Percentiles rank a stretch among this genome's conserved stretches.
These are phyloP conservation scores for Holtermannia corniformis DNA, from an alignment of 768 basidiomycete genomes.

Conservation along the genomic window DNA sequence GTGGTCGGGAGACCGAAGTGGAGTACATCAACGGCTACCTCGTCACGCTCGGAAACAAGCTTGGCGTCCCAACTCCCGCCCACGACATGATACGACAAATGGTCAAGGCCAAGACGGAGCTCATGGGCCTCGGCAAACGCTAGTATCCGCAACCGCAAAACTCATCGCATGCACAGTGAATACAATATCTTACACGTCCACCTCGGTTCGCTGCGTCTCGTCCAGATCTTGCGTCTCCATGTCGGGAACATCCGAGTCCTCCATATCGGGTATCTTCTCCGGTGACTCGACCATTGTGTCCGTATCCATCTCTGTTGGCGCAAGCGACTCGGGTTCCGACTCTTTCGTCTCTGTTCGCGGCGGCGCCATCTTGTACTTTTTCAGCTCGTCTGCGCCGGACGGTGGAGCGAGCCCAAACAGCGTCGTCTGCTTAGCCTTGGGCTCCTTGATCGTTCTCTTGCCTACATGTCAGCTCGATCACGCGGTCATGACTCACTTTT, in stretches of 20 bases:
- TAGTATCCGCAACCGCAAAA: not conserved
- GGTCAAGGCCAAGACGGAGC: constrained; percentile 31
- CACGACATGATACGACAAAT: constrained; percentile 35
- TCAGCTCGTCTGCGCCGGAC: not conserved
- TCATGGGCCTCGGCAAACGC: constrained; percentile 3
- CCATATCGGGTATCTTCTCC: not conserved
- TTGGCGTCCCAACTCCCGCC: constrained; percentile 52
- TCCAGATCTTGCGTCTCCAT: constrained; percentile 5
- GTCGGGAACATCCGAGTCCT: constrained; percentile 6
- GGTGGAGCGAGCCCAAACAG: not conserved
- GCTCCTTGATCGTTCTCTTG: constrained; percentile 4
- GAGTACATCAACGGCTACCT: constrained; percentile 77
- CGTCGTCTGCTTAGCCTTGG: not conserved
- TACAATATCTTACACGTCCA: too few relatives aligned
- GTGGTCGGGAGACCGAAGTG: constrained; percentile 60
- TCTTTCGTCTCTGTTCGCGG: constrained; percentile 2
- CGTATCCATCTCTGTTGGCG: constrained; percentile 13
- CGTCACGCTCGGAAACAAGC: constrained; percentile 51
- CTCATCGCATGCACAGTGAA: too few relatives aligned
- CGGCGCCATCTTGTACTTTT: not conserved
- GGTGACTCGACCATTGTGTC: too few relatives aligned
- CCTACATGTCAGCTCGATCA: not conserved
- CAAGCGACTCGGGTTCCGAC: constrained; percentile 6
- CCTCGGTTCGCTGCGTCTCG: constrained; percentile 3
- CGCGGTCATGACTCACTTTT: constrained; percentile 11